A percentile compares a stretch with the other conserved stretches of the same genome.
phyloP scores from a whole-genome alignment of 305 asterid species.

The Solanum chacoense region DNA sequence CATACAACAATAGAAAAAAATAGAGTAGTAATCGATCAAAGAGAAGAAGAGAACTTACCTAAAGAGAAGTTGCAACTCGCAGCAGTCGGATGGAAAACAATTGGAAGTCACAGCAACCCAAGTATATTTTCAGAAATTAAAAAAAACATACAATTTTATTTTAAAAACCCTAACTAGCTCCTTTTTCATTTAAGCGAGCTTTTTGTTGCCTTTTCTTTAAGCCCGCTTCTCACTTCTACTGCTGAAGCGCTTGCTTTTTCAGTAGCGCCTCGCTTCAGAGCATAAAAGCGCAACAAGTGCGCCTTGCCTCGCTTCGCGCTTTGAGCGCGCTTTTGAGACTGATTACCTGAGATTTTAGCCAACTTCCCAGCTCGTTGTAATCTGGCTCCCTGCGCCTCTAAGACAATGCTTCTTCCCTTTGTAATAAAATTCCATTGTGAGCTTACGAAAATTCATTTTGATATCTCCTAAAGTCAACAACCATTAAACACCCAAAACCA shows the following conservation, averaged over 20 bases:
- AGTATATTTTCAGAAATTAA: too few relatives aligned
- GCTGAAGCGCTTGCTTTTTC: not conserved
- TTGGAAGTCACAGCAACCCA: not conserved
- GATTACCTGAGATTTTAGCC: not conserved
- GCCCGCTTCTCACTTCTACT: not conserved
- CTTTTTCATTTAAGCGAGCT: not conserved
- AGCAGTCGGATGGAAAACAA: not conserved
- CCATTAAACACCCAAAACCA: not conserved
- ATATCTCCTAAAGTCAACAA: not conserved
- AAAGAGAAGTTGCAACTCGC: not conserved
- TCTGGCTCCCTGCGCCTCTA: not conserved
- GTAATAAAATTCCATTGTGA: not conserved
- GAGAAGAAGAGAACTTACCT: not conserved
- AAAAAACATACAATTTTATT: too few relatives aligned
- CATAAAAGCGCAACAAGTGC: not conserved
- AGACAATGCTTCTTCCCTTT: not conserved
- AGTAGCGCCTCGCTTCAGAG: not conserved
- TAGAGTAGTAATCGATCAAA: not conserved
- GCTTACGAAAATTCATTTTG: not conserved
- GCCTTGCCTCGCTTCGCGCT: not conserved
- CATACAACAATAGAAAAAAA: not conserved
- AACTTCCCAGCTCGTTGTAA: not conserved
- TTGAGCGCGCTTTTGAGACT: not conserved
- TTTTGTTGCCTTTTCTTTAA: not conserved
- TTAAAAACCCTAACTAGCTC: not conserved